Evolutionary conservation across 129 eudicot species (phyloP).

Genomic region (Gnaphalium uliginosum): DNA sequence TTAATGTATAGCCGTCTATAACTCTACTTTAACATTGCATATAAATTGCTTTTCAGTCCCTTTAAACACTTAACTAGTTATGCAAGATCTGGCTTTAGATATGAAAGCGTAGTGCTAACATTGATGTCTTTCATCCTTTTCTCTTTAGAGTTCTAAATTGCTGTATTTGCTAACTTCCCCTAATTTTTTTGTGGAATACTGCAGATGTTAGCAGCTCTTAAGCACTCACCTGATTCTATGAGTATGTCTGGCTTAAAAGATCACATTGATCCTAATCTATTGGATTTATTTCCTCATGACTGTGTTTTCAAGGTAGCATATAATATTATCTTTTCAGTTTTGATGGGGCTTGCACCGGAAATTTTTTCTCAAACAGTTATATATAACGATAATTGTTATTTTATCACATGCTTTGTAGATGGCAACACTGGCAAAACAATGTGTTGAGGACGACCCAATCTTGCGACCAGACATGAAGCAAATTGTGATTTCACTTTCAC

Average conservation of each 20-base stretch:
- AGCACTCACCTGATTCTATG: conserved; percentile 79
- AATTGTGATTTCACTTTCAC: conserved; percentile 83
- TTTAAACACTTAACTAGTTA: not conserved
- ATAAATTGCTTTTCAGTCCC: too few species aligned
- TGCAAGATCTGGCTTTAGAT: not conserved
- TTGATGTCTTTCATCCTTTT: not conserved
- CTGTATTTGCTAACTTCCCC: not conserved
- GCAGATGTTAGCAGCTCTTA: conserved; percentile 90
- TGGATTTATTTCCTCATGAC: conserved; percentile 92
- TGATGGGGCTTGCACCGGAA: too few species aligned
- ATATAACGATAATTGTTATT: not conserved
- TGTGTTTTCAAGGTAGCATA: conserved; percentile 81
- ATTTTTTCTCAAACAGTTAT: too few species aligned
- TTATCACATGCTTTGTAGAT: conserved; percentile 38
- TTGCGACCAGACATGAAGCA: conserved; percentile 93
- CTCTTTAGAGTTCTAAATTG: not conserved
- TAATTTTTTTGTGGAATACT: conserved; percentile 24
- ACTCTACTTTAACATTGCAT: too few species aligned
- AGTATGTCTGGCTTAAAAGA: conserved; percentile 79
- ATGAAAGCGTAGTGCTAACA: not conserved
- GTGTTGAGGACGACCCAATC: conserved; percentile 85
- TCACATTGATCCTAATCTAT: conserved; percentile 75
- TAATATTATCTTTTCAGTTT: not conserved
- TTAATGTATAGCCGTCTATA: too few species aligned
- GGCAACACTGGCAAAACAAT: conserved; percentile 89